Evolutionary conservation across 768 basidiomycete genomes (phyloP), one percentile per base, ranked within the genome.

Genomic region (Dentipellis fragilis): DNA sequence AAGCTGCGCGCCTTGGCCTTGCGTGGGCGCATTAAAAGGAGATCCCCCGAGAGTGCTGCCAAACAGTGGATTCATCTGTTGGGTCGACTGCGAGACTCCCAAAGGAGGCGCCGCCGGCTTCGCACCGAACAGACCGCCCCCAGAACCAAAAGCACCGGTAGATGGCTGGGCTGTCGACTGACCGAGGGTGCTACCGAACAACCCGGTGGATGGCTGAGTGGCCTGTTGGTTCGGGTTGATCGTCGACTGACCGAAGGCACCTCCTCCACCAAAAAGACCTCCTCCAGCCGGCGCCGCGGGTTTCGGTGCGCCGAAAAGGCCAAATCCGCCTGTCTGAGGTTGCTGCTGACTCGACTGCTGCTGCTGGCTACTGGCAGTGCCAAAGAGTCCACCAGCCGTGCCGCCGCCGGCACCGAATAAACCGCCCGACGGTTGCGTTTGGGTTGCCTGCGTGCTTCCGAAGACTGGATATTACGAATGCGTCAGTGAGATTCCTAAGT

Each of bases 171-270:
- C 68, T 48, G 67, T 52, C 45, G 64, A 65, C 63, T 83, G 79
- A 14, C 75, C 76, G 19, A 80, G 67, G 7, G 75, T 66, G 54
- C 69, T 74, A 29, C 83, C 83, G 57, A 87, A 87, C 12, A 84
- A 39, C 51, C 61, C 56, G 14, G n/a, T 63, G 34, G 65, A 22
- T 46, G 19, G 52, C 17, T 53, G 52, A 10, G 52, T 9, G 17
- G 52, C 38, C 22, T 17, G 21, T 14, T 64, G 59, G 23, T 62
- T 68, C 49, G 60, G 71, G 63, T 60, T 72, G 56, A 52, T 63
- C 16, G 70, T 63, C 49, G 72, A 64, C 58, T 80, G 78, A 23
- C 76, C 76, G 36, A 80, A 74, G 9, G 68, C 64, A n/a, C 70
- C 69, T 59, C 80, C 78, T 35, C 64, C 64, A 21, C 71, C 73